A percentile compares a stretch with the other conserved stretches of the same genome.
phyloP scores from a whole-genome alignment of 352 stramenopile genomes.

The Phytophthora sansomeana region DNA sequence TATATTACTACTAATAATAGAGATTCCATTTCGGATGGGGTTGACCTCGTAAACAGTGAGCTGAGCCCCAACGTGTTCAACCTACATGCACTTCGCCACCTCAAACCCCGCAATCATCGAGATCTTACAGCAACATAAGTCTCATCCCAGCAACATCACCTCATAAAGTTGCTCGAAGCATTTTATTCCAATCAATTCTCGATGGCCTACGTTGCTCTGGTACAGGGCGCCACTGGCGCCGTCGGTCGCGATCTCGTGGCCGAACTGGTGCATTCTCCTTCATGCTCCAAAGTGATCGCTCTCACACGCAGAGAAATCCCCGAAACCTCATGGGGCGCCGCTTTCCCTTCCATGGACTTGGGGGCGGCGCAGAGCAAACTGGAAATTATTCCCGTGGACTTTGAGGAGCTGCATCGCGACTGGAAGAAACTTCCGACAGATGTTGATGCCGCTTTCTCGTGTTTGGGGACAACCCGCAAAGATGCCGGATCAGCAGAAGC shows the following conservation, averaged over 20 bases:
- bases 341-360: slow-evolving; percentile 60
- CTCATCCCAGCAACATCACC: no score
- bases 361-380: slow-evolving; percentile 53
- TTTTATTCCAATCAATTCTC: no score
- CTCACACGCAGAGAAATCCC: slow-evolving; percentile 67
- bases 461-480: slow-evolving; percentile 77
- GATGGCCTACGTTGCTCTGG: slow-evolving; percentile 59
- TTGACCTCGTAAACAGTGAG: no score
- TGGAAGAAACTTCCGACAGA: slow-evolving; percentile 42
- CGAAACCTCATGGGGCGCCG: slow-evolving; percentile 39
- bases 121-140: no score
- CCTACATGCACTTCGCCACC: no score
- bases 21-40: no score
- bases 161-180: no score
- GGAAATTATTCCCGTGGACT: slow-evolving; percentile 60
- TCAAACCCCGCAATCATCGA: no score
- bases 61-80: no score
- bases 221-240: slow-evolving; percentile 68
- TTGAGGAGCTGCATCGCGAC: slow-evolving; percentile 53
- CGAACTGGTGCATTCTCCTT: slow-evolving; percentile 60
- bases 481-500: slow-evolving; percentile 64
- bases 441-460: slow-evolving; percentile 68
- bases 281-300: slow-evolving; percentile 68
- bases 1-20: no score
- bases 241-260: slow-evolving; percentile 73